Evolutionary conservation across 352 stramenopile genomes (phyloP).

Genomic region (Globisporangium nunn): DNA sequence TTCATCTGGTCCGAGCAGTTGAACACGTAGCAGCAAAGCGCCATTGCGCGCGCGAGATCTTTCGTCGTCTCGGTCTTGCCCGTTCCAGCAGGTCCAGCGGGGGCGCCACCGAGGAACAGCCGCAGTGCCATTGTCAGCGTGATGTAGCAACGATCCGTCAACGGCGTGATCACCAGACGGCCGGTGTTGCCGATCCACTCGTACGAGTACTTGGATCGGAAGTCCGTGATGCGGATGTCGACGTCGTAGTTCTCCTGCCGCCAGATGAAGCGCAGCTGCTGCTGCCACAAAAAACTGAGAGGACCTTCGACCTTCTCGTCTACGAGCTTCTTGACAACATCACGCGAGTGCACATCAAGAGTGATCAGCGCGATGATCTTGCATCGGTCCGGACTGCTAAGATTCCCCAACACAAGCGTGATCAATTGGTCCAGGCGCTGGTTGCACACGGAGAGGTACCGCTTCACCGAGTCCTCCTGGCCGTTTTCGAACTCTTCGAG

Average conservation of each 20-base stretch:
- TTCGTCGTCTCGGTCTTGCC: slow-evolving; percentile 88
- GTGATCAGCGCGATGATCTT: slow-evolving; percentile 96
- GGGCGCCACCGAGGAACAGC: slow-evolving; percentile 93
- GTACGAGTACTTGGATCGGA: slow-evolving; percentile 91
- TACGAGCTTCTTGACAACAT: slow-evolving; percentile 89
- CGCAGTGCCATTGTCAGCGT: slow-evolving; percentile 95
- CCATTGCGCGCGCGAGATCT: slow-evolving; percentile 79
- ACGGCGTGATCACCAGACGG: slow-evolving; percentile 92
- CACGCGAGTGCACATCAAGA: slow-evolving; percentile 92
- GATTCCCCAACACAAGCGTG: slow-evolving; percentile 86
- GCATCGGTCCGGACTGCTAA: slow-evolving; percentile 86
- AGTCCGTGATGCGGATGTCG: slow-evolving; percentile 95
- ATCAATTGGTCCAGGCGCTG: slow-evolving; percentile 88
- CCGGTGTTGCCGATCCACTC: slow-evolving; percentile 88
- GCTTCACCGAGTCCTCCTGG: slow-evolving; percentile 82
- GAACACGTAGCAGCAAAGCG: slow-evolving; percentile 85
- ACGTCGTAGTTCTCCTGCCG: slow-evolving; percentile 93
- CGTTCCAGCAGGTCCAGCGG: slow-evolving; percentile 90
- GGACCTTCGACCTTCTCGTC: slow-evolving; percentile 87
- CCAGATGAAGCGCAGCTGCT: slow-evolving; percentile 87
- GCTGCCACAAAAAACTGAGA: slow-evolving; percentile 84
- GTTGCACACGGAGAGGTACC: slow-evolving; percentile 76
- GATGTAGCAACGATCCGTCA: slow-evolving; percentile 97
- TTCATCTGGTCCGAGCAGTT: slow-evolving; percentile 90
- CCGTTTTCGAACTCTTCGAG: slow-evolving; percentile 86